Conservation (phyloP, 192 early-diverging fungal species). For the Pilaira anomala region DNA sequence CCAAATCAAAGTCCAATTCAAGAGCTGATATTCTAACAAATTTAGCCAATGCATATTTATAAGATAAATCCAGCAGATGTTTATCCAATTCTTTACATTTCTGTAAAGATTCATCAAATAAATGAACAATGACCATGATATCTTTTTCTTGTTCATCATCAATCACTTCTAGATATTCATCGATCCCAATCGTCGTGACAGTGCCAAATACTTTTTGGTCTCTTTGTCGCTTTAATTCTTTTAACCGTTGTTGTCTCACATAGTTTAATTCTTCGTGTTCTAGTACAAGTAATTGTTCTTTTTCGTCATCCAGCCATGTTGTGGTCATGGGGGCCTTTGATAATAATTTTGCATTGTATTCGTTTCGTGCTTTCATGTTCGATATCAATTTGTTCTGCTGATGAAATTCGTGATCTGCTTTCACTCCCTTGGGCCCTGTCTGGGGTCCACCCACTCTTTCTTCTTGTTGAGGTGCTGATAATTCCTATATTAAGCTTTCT, state of each 20-base stretch:
- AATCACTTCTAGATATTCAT: conserved; percentile 48
- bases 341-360: conserved; percentile 45
- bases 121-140: conserved; percentile 49
- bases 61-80: conserved; percentile 41
- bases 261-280: conserved; percentile 36
- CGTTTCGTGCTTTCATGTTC: conserved; percentile 22
- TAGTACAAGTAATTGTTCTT: conserved; percentile 21
- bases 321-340: conserved; percentile 47
- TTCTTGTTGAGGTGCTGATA: neutral
- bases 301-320: conserved; percentile 34
- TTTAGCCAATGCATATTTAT: conserved; percentile 47
- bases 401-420: conserved; percentile 52
- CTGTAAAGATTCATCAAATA: conserved; percentile 43
- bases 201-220: conserved; percentile 47
- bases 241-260: conserved; percentile 26
- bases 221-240: conserved; percentile 21
- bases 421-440: conserved; percentile 58
- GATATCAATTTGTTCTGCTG: conserved; percentile 33
- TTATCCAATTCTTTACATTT: conserved; percentile 43
- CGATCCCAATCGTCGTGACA: conserved; percentile 43
- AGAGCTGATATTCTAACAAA: conserved; percentile 49
- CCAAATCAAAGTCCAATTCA: conserved; percentile 56
- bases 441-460: conserved; percentile 33
- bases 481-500: neutral
- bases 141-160: conserved; percentile 46